Base-by-base conservation (phyloP, 306 rosid genomes). In the Corylus americana region DNA sequence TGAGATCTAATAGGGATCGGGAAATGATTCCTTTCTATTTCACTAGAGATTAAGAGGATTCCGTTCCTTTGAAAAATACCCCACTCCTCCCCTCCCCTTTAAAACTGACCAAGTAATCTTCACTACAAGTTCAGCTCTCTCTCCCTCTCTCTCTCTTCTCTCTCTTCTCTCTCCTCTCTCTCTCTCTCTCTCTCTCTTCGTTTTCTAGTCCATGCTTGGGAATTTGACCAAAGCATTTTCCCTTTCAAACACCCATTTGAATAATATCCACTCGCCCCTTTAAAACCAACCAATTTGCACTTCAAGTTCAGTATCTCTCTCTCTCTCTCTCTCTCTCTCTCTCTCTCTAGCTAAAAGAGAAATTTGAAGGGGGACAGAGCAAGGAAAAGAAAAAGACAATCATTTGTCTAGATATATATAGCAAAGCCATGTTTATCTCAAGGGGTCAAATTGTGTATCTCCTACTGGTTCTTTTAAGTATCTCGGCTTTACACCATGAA, bases 401-500 rank as follows among this genome's bases (percentile, higher is more conserved):
- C 63, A 57, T 74, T 50, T 9, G 58, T 48, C 79, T 29, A 50
- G 42, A 25, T 11, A 48, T 16, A 25, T 11, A 48, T n/a, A 29
- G 75, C 31, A 79, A 77, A 75, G 79, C 76, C 67, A 90, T 87
- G 92, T 78, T 49, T 70, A 22, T 82, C 75, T 80, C 93, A 66
- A 84, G 89, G 82, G 67, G 58, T 61, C 77, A 88, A 77, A 47
- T 80, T 61, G 16, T 66, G 76, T 84, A 76, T 29, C 55, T 90
- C 58, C 25, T 90, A 3, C 29, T 91, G 80, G 76, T 91, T 14
- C 22, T 87, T 12, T 29, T 90, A 27, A 81, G 81, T 74, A 67
- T 90, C 80, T 86, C 85, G 8, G 80, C 79, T 50, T 74, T 85
- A n/a, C 55, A 77, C 12, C 63, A 50, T 73, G 77, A 57, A 73